Base-by-base conservation (phyloP, 768 basidiomycete species). In the Inosperma sp. region DNA sequence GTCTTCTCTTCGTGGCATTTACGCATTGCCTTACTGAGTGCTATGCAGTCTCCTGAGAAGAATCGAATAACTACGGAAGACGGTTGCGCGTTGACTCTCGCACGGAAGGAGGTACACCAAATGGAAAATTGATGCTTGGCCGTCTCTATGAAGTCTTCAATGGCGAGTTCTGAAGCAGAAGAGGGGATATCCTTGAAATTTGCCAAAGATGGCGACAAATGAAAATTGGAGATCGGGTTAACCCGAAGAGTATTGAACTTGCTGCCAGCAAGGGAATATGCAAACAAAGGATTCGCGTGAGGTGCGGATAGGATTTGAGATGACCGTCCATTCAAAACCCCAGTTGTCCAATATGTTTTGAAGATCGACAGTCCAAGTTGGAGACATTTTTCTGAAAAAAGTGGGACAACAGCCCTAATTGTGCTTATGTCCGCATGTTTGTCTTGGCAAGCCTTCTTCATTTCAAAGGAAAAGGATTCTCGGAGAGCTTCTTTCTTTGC, bases 251-350 rank as follows among this genome's bases (percentile, higher is more conserved):
- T 65, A 14, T 65, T 59, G 52, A 68, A 78, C 4, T 58, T 66
- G 47, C 61, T 58, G 3, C 75, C 75, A 23, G 57, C 62, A 5
- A 64, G 57, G 1, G 72, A 72, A 54, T 72, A 76, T 0, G 67
- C 66, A 45, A 78, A 78, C 0, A 72, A 74, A 2, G 78, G 77
- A 52, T 80, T 80, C 19, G 71, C 42, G 34, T 36, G 31, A 33
- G 40, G 21, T 3, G 49, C 35, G 4, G 23, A 25, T 37, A 37
- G 48, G n/a, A 27, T 25, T 31, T 26, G 25, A n/a, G 16, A 16
- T n/a, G 16, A n/a, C 16, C 27, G 23, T 41, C 37, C 37, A 26
- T 31, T 41, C 14, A 30, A 8, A 17, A 22, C 19, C 19, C 49
- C 49, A 34, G 29, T 44, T 16, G 21, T 5, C 49, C 49, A 51